These are phyloP conservation scores for Salvia rosmarinus DNA, from an alignment of 257 asterid genomes.

Conservation along the genomic window DNA sequence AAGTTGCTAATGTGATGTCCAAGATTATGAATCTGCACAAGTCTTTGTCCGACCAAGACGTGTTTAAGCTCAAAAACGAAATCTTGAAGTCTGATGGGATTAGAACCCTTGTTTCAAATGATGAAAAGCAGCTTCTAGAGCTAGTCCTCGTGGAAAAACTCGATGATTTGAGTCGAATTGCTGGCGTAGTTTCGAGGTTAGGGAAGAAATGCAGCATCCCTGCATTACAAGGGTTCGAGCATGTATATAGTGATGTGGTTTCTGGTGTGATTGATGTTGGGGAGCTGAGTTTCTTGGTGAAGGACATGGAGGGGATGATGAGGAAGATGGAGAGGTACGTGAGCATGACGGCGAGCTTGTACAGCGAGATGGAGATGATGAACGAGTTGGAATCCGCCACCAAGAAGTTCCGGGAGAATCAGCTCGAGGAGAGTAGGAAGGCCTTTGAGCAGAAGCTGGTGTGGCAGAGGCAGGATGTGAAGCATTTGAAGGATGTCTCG, in stretches of 20 bases:
- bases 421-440: constrained; percentile 71
- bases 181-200: constrained; percentile 80
- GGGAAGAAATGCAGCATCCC: constrained; percentile 89
- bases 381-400: constrained; percentile 77
- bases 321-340: constrained; percentile 85
- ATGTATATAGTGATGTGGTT: constrained; percentile 81
- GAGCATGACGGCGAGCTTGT: constrained; percentile 57
- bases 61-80: constrained; percentile 71
- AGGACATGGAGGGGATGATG: constrained; percentile 87
- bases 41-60: constrained; percentile 68
- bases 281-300: constrained; percentile 81
- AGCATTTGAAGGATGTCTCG: constrained; percentile 78
- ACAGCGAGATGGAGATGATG: constrained; percentile 72
- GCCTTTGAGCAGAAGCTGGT: constrained; percentile 80
- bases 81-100: constrained; percentile 73
- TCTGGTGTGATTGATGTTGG: constrained; percentile 69
- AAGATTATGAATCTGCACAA: constrained; percentile 79
- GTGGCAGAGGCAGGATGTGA: constrained; percentile 91
- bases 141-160: constrained; percentile 73
- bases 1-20: constrained; percentile 97
- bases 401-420: constrained; percentile 79
- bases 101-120: constrained; percentile 61
- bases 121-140: constrained; percentile 69
- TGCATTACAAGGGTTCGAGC: constrained; percentile 91
- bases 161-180: constrained; percentile 78